Conservation (phyloP, 495 filamentous ascomycete genomes). For the Penicillium macrosclerotiorum region DNA sequence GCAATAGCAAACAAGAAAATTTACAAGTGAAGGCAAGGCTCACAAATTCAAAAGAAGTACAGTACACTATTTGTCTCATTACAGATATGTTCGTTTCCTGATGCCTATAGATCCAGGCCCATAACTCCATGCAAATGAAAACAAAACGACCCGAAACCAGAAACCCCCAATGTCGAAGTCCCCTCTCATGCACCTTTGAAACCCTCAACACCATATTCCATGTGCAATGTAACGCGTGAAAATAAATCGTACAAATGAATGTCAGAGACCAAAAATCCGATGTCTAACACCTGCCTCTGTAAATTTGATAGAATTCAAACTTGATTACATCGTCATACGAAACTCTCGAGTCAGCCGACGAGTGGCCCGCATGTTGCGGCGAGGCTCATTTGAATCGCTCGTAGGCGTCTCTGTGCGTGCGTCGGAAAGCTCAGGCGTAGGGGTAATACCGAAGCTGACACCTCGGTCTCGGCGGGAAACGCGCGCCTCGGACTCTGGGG, state of each 20-base stretch:
- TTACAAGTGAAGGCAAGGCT: too few species aligned
- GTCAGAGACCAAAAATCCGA: too few species aligned
- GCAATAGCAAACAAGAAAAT: too few species aligned
- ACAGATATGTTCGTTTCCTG: conserved; percentile 12
- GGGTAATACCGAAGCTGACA: conserved; percentile 36
- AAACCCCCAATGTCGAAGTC: background rate
- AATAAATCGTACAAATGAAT: conserved; percentile 11
- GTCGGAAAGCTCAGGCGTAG: conserved; percentile 41
- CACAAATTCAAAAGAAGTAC: too few species aligned
- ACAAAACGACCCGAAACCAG: background rate
- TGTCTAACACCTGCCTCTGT: conserved; percentile 1
- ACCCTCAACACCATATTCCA: conserved; percentile 5
- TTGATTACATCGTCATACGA: conserved; percentile 41
- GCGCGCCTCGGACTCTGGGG: conserved; percentile 61
- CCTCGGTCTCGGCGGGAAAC: conserved; percentile 49
- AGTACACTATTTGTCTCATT: conserved; percentile 2
- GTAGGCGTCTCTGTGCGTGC: conserved; percentile 37
- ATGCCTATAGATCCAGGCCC: too few species aligned
- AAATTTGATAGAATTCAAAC: conserved; percentile 1
- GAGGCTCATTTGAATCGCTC: conserved; percentile 33
- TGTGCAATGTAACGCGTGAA: conserved; percentile 5
- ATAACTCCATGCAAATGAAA: background rate
- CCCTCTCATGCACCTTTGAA: conserved; percentile 10
- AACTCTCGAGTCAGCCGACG: conserved; percentile 34
- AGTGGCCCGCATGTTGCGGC: conserved; percentile 37